Evolutionary conservation across 208 protist species (phyloP).

Genomic region (Leishmania guyanensis): DNA sequence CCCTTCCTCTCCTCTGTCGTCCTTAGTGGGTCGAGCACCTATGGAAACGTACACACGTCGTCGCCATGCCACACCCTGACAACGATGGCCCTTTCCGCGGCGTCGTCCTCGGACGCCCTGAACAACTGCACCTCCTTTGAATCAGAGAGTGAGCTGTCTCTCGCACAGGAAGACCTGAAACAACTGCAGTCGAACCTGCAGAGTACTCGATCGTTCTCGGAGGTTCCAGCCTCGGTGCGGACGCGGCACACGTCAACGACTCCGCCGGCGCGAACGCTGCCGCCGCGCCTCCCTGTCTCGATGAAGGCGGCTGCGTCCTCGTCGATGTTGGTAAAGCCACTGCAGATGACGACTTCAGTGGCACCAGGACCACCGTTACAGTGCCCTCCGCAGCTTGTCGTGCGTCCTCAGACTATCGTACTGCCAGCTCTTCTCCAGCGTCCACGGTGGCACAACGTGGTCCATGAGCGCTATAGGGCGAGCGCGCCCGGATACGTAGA

Average conservation of each 20-base stretch:
- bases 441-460: constrained; percentile 8
- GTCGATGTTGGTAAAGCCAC: not conserved
- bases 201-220: too few species aligned
- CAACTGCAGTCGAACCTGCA: not conserved
- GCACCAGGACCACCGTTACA: not conserved
- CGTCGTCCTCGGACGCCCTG: too few species aligned
- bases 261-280: not conserved
- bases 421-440: constrained; percentile 9
- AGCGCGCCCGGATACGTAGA: constrained; percentile 8
- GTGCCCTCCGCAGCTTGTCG: not conserved
- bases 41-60: not conserved
- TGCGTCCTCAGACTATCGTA: not conserved
- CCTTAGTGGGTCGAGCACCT: not conserved
- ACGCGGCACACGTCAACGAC: not conserved
- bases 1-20: not conserved
- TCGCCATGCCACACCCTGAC: not conserved
- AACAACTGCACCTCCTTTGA: constrained; percentile 23
- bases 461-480: not conserved
- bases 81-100: too few species aligned
- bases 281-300: not conserved
- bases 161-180: constrained; percentile 17
- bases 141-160: constrained; percentile 24
- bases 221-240: too few species aligned
- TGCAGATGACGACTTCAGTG: too few species aligned
- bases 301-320: not conserved